Conservation (phyloP, 345 rosid genomes). For the Combretum micranthum region DNA sequence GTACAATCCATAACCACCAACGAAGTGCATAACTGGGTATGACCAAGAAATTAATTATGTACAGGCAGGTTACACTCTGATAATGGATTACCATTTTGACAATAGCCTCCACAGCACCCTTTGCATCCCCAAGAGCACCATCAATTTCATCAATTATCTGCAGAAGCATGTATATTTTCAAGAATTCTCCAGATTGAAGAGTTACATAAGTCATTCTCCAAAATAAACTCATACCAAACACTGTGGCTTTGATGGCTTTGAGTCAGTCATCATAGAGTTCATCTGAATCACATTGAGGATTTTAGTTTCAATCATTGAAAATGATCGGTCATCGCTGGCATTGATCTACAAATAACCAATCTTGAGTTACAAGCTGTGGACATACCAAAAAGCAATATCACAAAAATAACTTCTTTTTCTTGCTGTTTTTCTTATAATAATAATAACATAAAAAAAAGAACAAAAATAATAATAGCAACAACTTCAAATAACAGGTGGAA, state of each 20-base stretch:
- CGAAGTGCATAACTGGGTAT: not conserved
- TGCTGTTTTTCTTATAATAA: not conserved
- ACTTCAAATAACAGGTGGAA: constrained; percentile 2
- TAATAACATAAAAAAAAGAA: not conserved
- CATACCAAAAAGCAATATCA: not conserved
- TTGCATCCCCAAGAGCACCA: constrained; percentile 96
- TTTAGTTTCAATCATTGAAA: constrained; percentile 76
- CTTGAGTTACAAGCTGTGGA: constrained; percentile 9
- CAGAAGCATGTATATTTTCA: constrained; percentile 16
- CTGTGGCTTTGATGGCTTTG: constrained; percentile 85
- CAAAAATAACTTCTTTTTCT: not conserved
- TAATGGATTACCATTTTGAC: constrained; percentile 65
- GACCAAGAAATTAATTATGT: no score
- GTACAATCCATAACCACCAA: not conserved
- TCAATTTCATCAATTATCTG: constrained; percentile 99
- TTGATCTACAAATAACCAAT: constrained; percentile 51
- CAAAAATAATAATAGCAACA: not conserved
- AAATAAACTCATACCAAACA: constrained; percentile 47
- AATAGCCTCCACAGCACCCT: constrained; percentile 94
- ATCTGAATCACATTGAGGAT: constrained; percentile 95
- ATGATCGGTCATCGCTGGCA: constrained; percentile 96
- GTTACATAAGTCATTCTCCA: no score
- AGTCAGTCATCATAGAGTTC: constrained; percentile 89
- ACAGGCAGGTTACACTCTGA: not conserved
- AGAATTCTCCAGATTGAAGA: not conserved